phyloP scores from a whole-genome alignment of 441 rosid genomes.

The Geranium incanum region DNA sequence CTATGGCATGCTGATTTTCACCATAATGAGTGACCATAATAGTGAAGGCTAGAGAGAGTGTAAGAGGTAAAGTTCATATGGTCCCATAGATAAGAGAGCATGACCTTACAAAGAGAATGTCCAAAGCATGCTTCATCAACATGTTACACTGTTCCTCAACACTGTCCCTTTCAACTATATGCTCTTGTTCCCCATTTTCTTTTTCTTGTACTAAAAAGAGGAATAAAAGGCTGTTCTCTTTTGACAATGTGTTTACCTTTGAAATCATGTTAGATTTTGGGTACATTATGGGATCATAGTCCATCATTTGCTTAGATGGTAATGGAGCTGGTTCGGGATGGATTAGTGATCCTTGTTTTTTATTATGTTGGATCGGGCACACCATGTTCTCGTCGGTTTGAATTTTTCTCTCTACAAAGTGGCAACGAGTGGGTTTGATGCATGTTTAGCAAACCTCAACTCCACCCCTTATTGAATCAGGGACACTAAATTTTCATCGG shows the following conservation, averaged over 20 bases:
- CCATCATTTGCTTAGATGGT: not conserved
- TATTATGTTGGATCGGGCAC: too few species aligned
- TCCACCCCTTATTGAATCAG: too few species aligned
- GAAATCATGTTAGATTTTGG: not conserved
- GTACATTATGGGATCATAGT: not conserved
- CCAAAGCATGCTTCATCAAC: not conserved
- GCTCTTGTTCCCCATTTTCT: not conserved
- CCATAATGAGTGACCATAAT: too few species aligned
- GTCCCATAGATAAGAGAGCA: constrained; percentile 2
- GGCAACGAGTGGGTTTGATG: too few species aligned
- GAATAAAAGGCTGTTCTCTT: not conserved
- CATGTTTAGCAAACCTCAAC: too few species aligned
- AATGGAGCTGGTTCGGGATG: too few species aligned
- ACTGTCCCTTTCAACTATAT: not conserved
- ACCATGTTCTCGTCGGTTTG: too few species aligned
- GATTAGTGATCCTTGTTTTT: too few species aligned
- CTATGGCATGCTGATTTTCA: too few species aligned
- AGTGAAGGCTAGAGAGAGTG: not conserved
- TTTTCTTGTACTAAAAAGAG: not conserved
- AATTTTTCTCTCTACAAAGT: too few species aligned
- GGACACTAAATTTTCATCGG: too few species aligned
- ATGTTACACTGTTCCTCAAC: constrained; percentile 11
- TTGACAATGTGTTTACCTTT: not conserved
- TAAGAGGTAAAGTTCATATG: constrained; percentile 6
- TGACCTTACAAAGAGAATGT: not conserved